Evolutionary conservation across 176 grass and related monocot species (phyloP).

Genomic region (Rhynchospora tenuis): DNA sequence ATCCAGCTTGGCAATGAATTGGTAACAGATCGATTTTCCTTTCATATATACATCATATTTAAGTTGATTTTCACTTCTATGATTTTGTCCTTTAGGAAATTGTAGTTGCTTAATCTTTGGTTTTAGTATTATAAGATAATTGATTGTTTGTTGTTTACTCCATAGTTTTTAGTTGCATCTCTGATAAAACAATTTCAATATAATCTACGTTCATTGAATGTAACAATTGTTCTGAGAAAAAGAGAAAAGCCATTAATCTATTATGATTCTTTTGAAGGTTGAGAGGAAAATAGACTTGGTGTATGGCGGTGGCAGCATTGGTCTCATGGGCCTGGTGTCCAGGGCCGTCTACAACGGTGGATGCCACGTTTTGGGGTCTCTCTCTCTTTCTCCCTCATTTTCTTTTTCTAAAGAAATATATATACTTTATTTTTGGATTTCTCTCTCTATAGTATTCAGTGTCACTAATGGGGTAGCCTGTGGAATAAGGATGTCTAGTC

Average conservation of each 20-base stretch:
- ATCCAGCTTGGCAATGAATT: slow-evolving; percentile 32
- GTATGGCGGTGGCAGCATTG: slow-evolving; percentile 69
- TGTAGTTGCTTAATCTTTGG: background rate
- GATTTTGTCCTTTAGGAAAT: background rate
- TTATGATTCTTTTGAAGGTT: slow-evolving; percentile 25
- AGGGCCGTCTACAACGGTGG: slow-evolving; percentile 52
- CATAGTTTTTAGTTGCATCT: background rate
- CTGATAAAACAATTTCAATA: background rate
- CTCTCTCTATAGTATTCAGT: no score
- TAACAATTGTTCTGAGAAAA: background rate
- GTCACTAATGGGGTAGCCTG: background rate
- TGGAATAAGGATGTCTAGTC: background rate
- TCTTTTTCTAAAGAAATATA: background rate
- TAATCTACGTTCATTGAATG: background rate
- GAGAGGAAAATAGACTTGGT: slow-evolving; percentile 61
- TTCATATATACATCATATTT: background rate
- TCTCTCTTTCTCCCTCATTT: background rate
- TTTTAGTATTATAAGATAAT: background rate
- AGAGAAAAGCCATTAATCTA: background rate
- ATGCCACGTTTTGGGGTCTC: slow-evolving; percentile 41
- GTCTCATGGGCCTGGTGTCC: slow-evolving; percentile 63
- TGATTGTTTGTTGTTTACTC: background rate
- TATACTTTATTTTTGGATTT: no score
- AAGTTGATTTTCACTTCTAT: background rate
- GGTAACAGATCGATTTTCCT: background rate